phyloP scores from a whole-genome alignment of 129 eudicot species.

The Flaveria bidentis region DNA sequence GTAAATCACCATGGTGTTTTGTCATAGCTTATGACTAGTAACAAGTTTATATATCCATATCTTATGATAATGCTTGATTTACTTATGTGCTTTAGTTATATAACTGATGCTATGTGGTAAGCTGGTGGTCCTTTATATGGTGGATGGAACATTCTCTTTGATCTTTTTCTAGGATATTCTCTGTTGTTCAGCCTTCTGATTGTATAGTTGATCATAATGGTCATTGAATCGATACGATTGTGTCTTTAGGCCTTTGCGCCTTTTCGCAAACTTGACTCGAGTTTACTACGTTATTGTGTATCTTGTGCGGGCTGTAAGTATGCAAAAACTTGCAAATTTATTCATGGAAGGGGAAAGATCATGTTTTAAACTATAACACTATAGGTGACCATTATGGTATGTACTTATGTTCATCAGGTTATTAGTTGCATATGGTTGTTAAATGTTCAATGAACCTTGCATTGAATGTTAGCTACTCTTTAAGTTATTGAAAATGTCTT shows the following conservation, averaged over 20 bases:
- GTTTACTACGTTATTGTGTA: constrained; percentile 56
- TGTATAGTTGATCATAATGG: background rate
- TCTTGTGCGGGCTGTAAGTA: constrained; percentile 78
- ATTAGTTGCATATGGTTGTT: constrained; percentile 1
- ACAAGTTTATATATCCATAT: too few species aligned
- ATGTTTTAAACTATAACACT: constrained; percentile 41
- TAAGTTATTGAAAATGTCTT: background rate
- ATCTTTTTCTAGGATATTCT: background rate
- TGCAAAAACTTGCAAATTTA: constrained; percentile 76
- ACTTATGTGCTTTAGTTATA: too few species aligned
- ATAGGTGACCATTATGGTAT: too few species aligned
- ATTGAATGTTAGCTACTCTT: background rate
- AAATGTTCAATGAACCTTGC: background rate
- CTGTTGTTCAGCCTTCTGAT: background rate
- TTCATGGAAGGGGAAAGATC: constrained; percentile 52
- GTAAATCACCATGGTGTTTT: background rate
- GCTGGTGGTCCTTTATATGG: too few species aligned
- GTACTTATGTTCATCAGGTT: background rate
- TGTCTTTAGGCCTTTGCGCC: constrained; percentile 18
- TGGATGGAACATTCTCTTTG: too few species aligned
- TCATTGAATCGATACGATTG: background rate
- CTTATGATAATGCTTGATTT: too few species aligned
- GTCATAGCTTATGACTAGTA: background rate
- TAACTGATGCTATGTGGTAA: too few species aligned
- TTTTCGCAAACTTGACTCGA: constrained; percentile 9